These are phyloP conservation scores for Citrullus mucosospermus DNA, from an alignment of 306 rosid genomes.

Conservation along the genomic window DNA sequence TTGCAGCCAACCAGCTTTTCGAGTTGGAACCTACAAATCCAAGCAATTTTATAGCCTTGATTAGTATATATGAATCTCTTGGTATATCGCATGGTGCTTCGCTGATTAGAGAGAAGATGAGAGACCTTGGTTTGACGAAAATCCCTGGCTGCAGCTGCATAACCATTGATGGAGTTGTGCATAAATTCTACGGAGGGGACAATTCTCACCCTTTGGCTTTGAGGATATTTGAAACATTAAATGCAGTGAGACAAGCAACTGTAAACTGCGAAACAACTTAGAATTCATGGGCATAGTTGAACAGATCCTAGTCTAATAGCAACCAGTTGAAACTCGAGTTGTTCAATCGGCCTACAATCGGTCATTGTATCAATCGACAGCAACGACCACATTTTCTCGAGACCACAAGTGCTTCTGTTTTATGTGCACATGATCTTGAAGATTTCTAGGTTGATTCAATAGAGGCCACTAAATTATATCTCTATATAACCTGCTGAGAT, in stretches of 20 bases:
- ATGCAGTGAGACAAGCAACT: slow-evolving; percentile 16
- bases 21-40: slow-evolving; percentile 53
- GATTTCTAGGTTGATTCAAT: neutral
- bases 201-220: slow-evolving; percentile 27
- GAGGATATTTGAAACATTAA: slow-evolving; percentile 17
- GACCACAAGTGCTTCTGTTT: neutral
- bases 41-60: slow-evolving; percentile 52
- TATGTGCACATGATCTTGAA: neutral
- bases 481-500: neutral
- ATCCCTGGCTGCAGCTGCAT: slow-evolving; percentile 68
- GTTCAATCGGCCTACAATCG: neutral
- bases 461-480: neutral
- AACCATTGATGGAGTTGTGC: slow-evolving; percentile 23
- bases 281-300: neutral
- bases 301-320: neutral
- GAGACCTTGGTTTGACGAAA: slow-evolving; percentile 40
- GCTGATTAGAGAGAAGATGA: slow-evolving; percentile 33
- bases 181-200: slow-evolving; percentile 41
- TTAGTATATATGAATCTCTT: slow-evolving; percentile 38
- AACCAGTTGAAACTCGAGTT: neutral
- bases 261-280: neutral
- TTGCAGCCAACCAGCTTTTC: slow-evolving; percentile 47
- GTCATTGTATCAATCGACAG: neutral
- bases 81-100: slow-evolving; percentile 21
- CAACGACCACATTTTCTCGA: neutral